phyloP scores from a whole-genome alignment of 768 basidiomycete species.

The Xerocomus spinulosus region DNA sequence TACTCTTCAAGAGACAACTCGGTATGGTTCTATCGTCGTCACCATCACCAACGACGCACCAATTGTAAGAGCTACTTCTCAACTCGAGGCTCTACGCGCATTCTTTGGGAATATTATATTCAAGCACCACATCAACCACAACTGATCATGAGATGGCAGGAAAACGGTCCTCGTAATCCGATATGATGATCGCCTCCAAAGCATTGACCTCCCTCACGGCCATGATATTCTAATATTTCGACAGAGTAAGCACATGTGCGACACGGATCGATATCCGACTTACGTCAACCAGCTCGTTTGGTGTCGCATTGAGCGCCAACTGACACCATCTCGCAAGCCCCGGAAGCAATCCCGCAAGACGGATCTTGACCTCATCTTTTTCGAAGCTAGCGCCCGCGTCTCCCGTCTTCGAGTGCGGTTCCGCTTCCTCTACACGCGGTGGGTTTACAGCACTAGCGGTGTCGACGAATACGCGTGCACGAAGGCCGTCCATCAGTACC shows the following conservation, averaged over 20 bases:
- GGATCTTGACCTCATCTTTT: constrained; percentile 45
- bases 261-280: constrained; percentile 29
- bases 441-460: constrained; percentile 10
- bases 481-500: constrained; percentile 59
- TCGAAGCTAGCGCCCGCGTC: constrained; percentile 8
- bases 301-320: constrained; percentile 58
- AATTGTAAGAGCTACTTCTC: too few species aligned
- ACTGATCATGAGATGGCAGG: constrained; percentile 19
- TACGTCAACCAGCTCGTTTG: constrained; percentile 83
- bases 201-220: constrained; percentile 59
- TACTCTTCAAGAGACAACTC: too few species aligned
- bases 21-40: too few species aligned
- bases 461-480: constrained; percentile 56
- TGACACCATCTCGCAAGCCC: constrained; percentile 76
- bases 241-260: constrained; percentile 2
- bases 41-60: too few species aligned
- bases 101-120: too few species aligned
- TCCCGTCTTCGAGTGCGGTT: constrained; percentile 9
- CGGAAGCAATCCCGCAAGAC: constrained; percentile 78
- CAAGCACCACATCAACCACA: too few species aligned
- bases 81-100: too few species aligned
- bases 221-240: constrained; percentile 53
- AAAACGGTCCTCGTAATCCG: constrained; percentile 55
- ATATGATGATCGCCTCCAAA: constrained; percentile 70
- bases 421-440: constrained; percentile 9